Percentiles rank a stretch among this genome's conserved stretches.
Conservation (phyloP, 257 asterid species). For the Solanum ossicruentum region DNA sequence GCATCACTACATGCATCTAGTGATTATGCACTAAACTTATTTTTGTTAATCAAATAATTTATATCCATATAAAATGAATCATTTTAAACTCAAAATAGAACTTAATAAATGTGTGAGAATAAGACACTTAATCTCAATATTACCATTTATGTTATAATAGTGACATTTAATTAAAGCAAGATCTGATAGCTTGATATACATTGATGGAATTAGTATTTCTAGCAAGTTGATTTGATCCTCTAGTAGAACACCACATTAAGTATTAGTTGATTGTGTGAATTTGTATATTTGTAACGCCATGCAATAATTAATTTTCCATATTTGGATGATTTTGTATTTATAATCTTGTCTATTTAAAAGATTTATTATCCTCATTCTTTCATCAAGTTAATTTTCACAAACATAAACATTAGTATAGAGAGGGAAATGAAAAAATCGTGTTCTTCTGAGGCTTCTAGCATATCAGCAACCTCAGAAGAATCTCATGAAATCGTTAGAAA, state of each 20-base stretch:
- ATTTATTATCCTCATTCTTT: neutral
- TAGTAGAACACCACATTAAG: neutral
- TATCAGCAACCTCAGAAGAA: conserved; percentile 37
- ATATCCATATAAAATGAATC: neutral
- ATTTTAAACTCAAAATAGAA: neutral
- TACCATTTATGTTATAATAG: neutral
- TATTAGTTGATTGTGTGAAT: neutral
- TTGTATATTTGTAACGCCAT: neutral
- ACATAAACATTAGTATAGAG: neutral
- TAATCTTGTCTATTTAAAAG: neutral
- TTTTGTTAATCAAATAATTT: neutral
- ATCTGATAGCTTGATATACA: neutral
- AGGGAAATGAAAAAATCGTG: conserved; percentile 9
- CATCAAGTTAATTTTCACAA: neutral
- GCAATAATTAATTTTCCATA: neutral
- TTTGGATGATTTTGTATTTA: neutral
- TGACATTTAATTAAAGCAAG: neutral
- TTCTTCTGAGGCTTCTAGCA: conserved; percentile 36
- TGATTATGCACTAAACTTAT: neutral
- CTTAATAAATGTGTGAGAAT: neutral
- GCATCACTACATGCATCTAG: neutral
- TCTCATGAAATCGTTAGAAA: neutral
- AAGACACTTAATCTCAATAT: neutral
- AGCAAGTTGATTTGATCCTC: neutral
- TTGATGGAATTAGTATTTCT: neutral